Conservation (phyloP, 2,329 filamentous ascomycete genomes). For the Chalaropsis ovoidea region DNA sequence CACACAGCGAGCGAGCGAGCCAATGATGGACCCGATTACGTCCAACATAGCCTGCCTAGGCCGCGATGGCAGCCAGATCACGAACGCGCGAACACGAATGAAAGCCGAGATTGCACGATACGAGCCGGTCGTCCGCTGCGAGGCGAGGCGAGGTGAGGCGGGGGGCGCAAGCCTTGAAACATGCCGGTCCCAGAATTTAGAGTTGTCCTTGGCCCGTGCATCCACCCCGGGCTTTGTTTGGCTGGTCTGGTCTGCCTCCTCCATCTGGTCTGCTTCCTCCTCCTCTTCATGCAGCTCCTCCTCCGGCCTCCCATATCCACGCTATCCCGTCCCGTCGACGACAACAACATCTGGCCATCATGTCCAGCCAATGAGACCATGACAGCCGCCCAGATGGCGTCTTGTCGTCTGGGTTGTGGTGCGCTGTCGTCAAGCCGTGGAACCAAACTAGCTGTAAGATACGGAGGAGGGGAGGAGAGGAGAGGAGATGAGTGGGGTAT, state of each 20-base stretch:
- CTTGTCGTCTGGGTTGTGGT: background rate
- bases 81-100: background rate
- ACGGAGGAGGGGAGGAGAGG: background rate
- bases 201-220: background rate
- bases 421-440: background rate
- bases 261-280: no score
- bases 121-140: no score
- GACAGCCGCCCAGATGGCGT: no score
- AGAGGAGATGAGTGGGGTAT: background rate
- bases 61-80: background rate
- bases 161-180: no score
- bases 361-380: constrained; percentile 5
- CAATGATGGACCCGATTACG: no score
- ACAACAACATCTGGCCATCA: background rate
- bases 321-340: background rate
- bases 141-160: no score
- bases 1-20: no score
- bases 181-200: background rate
- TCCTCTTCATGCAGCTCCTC: no score
- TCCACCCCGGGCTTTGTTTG: background rate
- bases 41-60: background rate
- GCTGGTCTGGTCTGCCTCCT: background rate
- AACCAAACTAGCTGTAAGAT: background rate
- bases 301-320: background rate
- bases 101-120: background rate